Evolutionary conservation across 306 rosid genomes (phyloP).

Genomic region (Acacia confusa): DNA sequence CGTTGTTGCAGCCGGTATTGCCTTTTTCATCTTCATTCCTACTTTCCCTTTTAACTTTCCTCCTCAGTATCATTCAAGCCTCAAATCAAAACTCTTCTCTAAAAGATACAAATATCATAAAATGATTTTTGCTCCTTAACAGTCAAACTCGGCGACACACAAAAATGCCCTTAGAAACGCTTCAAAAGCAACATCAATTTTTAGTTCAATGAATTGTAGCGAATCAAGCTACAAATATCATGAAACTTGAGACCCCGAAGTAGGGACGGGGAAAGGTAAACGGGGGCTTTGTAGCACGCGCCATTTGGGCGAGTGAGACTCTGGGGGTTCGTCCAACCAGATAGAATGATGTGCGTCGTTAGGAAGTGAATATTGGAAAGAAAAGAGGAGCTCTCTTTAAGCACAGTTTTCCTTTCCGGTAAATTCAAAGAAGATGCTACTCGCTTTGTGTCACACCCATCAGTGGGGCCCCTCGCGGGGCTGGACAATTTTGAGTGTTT

Average conservation of each 20-base stretch:
- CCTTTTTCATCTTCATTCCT: conserved; percentile 4
- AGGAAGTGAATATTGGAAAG: not conserved
- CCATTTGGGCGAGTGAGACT: not conserved
- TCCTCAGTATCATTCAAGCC: conserved; percentile 31
- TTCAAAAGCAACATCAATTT: not conserved
- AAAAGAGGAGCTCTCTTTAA: conserved; percentile 9
- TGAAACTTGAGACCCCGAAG: not conserved
- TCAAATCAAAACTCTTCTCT: conserved; percentile 17
- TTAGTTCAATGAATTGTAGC: not conserved
- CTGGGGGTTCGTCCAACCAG: conserved; percentile 1
- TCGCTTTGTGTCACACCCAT: conserved; percentile 8
- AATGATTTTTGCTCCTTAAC: not conserved
- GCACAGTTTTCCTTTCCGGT: not conserved
- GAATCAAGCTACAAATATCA: not conserved
- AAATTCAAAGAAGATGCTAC: conserved; percentile 13
- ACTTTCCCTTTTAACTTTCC: not conserved
- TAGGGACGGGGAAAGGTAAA: not conserved
- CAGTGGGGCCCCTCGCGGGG: conserved; percentile 9
- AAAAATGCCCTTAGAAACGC: conserved; percentile 13
- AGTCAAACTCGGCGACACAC: conserved; percentile 12
- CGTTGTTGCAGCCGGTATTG: conserved; percentile 11
- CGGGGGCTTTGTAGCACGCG: conserved; percentile 1
- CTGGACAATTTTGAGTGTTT: conserved; percentile 17
- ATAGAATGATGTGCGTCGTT: conserved; percentile 11
- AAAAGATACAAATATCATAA: not conserved